Evolutionary conservation across 106 monocot species (phyloP).

Genomic region (Phalaenopsis aphrodite): DNA sequence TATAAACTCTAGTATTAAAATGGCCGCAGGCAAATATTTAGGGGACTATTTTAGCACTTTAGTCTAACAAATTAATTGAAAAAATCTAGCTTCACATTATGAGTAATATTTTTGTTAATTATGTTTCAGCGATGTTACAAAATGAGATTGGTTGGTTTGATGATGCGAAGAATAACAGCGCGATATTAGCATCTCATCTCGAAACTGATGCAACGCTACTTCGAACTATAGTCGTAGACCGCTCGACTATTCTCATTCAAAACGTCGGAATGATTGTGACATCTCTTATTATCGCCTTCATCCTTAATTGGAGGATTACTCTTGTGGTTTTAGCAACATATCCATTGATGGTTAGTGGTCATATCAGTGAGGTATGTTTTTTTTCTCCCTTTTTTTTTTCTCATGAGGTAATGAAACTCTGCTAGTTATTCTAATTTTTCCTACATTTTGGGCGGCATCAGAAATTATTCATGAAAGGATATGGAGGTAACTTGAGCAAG

Average conservation of each 20-base stretch:
- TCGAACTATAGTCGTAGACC: slow-evolving; percentile 77
- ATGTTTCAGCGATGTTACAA: slow-evolving; percentile 51
- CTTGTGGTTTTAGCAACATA: slow-evolving; percentile 83
- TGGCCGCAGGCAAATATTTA: too few species aligned
- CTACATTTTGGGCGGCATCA: slow-evolving; percentile 9
- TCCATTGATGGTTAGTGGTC: slow-evolving; percentile 86
- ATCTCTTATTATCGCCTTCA: slow-evolving; percentile 82
- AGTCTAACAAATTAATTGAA: background rate
- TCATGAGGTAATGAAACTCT: background rate
- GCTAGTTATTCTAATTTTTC: background rate
- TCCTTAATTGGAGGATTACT: slow-evolving; percentile 88
- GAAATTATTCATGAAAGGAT: slow-evolving; percentile 94
- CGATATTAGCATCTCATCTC: slow-evolving; percentile 72
- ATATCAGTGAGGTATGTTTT: slow-evolving; percentile 74
- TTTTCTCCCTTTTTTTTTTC: background rate
- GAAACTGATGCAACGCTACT: slow-evolving; percentile 83
- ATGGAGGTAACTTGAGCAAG: slow-evolving; percentile 75
- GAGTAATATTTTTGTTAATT: slow-evolving; percentile 8
- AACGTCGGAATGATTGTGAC: slow-evolving; percentile 90
- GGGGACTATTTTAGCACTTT: too few species aligned
- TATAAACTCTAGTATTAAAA: too few species aligned
- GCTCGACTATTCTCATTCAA: slow-evolving; percentile 80
- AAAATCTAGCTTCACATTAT: background rate
- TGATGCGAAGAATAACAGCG: slow-evolving; percentile 52
- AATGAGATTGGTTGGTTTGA: slow-evolving; percentile 97